phyloP scores from a whole-genome alignment of 139 green algal species.

The Monoraphidium neglectum region DNA sequence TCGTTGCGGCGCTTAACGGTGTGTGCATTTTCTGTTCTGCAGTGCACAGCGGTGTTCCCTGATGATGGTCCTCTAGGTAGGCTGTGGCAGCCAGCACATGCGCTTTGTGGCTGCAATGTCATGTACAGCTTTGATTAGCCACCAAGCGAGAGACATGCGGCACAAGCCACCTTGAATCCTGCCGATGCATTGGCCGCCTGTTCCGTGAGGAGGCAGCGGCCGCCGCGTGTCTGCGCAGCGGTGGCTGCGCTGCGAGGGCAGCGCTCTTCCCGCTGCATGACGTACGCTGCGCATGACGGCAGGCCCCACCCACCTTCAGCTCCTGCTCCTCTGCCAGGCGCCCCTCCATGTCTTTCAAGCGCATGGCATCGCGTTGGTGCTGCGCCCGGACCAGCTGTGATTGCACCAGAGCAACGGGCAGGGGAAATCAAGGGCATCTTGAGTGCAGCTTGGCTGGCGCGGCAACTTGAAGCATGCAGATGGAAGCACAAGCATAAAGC shows the following conservation, averaged over 20 bases:
- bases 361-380: constrained; percentile 11
- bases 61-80: too few relatives aligned
- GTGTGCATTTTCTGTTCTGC: too few relatives aligned
- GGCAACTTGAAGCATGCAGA: neutral
- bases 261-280: too few relatives aligned
- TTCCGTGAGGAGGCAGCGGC: constrained; percentile 9
- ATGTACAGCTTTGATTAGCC: too few relatives aligned
- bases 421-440: too few relatives aligned
- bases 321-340: constrained; percentile 15
- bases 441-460: neutral
- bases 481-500: neutral
- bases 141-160: too few relatives aligned
- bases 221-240: neutral
- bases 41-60: too few relatives aligned
- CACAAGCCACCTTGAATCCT: constrained; percentile 14
- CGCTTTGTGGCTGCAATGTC: too few relatives aligned
- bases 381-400: constrained; percentile 12
- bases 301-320: too few relatives aligned
- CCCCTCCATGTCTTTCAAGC: constrained; percentile 11
- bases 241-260: neutral
- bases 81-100: too few relatives aligned
- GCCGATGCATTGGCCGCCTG: constrained; percentile 26
- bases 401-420: neutral
- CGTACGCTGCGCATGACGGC: too few relatives aligned
- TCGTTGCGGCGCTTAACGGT: constrained; percentile 5